These are phyloP conservation scores for Exophiala calicioides DNA, from an alignment of 2,329 filamentous ascomycete species.

Conservation along the genomic window DNA sequence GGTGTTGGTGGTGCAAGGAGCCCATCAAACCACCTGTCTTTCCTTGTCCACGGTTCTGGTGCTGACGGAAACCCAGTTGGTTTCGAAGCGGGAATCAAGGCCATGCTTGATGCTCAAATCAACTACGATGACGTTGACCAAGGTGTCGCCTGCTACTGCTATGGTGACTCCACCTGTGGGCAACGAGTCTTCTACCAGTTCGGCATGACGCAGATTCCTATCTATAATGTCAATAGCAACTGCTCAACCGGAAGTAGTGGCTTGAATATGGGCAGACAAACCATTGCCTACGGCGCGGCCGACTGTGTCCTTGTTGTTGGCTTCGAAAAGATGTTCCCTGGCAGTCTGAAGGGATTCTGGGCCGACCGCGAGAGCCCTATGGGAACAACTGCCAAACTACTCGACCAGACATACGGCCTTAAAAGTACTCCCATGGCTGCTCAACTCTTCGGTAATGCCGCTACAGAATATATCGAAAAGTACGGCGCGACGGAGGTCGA, in stretches of 20 bases:
- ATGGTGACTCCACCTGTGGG: slow-evolving; percentile 90
- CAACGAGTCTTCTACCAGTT: slow-evolving; percentile 99
- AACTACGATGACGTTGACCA: slow-evolving; percentile 96
- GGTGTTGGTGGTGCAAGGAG: no score
- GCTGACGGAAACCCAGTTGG: slow-evolving; percentile 37
- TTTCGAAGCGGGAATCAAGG: slow-evolving; percentile 37
- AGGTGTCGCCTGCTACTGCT: slow-evolving; percentile 96
- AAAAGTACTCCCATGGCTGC: slow-evolving; percentile 82
- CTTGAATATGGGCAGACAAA: slow-evolving; percentile 76
- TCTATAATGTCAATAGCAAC: slow-evolving; percentile 99
- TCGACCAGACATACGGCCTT: slow-evolving; percentile 76
- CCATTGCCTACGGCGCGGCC: slow-evolving; percentile 76
- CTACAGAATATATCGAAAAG: slow-evolving; percentile 92
- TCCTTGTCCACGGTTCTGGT: no score
- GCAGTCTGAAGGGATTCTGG: slow-evolving; percentile 80
- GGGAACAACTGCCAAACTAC: slow-evolving; percentile 71
- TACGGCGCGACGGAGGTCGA: slow-evolving; percentile 81
- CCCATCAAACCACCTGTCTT: no score
- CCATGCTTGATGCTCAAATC: slow-evolving; percentile 72
- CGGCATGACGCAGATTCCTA: slow-evolving; percentile 92
- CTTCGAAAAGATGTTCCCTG: slow-evolving; percentile 97
- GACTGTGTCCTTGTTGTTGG: slow-evolving; percentile 90
- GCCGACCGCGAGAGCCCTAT: slow-evolving; percentile 81
- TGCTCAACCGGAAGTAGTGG: slow-evolving; percentile 95
- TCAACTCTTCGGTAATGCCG: slow-evolving; percentile 95